A percentile compares a stretch with the other conserved stretches of the same genome.
phyloP scores from a whole-genome alignment of 1,139 yeast species.

The Debaryomyces subglobosus region DNA sequence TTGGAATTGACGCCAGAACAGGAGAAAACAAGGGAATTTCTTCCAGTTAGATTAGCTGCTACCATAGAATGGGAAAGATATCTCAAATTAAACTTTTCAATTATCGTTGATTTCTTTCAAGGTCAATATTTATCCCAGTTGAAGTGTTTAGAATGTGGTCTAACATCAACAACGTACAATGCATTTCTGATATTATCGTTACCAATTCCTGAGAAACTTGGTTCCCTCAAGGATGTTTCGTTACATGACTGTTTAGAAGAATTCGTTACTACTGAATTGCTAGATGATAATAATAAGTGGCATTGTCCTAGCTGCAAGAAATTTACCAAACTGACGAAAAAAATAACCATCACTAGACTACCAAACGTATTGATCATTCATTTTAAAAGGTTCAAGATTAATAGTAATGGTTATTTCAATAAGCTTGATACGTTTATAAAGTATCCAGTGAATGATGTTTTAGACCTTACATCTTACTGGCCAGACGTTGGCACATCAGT shows the following conservation, averaged over 20 bases:
- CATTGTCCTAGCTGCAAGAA: constrained; percentile 79
- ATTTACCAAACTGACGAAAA: constrained; percentile 68
- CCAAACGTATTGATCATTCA: constrained; percentile 77
- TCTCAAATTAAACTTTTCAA: constrained; percentile 79
- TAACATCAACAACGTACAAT: constrained; percentile 86
- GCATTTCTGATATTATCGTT: constrained; percentile 76
- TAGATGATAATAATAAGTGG: constrained; percentile 89
- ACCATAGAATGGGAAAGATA: constrained; percentile 96
- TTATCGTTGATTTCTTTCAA: constrained; percentile 83
- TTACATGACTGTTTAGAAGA: constrained; percentile 70
- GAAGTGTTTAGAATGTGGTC: constrained; percentile 72
- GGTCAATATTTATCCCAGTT: constrained; percentile 88
- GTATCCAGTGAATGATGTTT: constrained; percentile 56
- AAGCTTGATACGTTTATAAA: constrained; percentile 66
- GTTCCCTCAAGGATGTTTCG: constrained; percentile 31
- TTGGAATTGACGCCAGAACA: constrained; percentile 68
- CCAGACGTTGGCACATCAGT: constrained; percentile 52
- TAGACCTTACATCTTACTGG: constrained; percentile 82
- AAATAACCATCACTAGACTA: constrained; percentile 66
- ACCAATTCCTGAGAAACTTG: constrained; percentile 60
- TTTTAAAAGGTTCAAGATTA: constrained; percentile 72
- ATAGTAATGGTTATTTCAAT: constrained; percentile 46
- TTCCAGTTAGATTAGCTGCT: constrained; percentile 84
- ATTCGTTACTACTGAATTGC: constrained; percentile 65
- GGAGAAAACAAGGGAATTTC: constrained; percentile 70